Percentiles rank a stretch among this genome's conserved stretches.
Conservation (phyloP, 139 green algal species). For the Tetradesmus lagerheimii region DNA sequence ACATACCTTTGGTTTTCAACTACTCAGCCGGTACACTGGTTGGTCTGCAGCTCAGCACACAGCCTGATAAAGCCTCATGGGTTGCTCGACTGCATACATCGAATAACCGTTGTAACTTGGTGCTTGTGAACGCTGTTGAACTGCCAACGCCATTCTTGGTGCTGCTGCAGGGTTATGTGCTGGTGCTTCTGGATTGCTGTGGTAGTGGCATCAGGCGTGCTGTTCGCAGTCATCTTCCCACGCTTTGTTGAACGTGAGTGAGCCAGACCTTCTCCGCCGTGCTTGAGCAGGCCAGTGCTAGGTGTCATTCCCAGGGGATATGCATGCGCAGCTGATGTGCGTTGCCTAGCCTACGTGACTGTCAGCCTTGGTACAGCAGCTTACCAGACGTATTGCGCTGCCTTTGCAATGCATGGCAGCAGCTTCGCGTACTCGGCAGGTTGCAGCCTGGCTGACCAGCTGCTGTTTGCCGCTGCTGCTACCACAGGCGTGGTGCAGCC, state of each 20-base stretch:
- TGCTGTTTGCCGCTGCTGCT: background rate
- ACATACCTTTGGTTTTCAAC: background rate
- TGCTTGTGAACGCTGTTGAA: too few species aligned
- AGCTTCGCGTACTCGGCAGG: too few species aligned
- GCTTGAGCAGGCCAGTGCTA: too few species aligned
- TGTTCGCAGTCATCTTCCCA: conserved; percentile 40
- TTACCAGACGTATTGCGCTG: too few species aligned
- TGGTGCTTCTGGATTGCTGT: conserved; percentile 8
- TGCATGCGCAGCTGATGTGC: too few species aligned
- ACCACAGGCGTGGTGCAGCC: conserved; percentile 14
- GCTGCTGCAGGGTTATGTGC: conserved; percentile 31
- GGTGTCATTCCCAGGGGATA: too few species aligned
- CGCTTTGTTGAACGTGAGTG: conserved; percentile 36
- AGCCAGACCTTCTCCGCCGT: background rate
- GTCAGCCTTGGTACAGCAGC: too few species aligned
- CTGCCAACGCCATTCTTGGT: too few species aligned
- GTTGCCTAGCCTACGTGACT: too few species aligned
- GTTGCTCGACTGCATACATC: background rate
- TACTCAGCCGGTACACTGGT: background rate
- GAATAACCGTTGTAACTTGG: too few species aligned
- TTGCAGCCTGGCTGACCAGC: too few species aligned
- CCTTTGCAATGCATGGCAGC: background rate
- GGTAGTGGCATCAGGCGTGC: background rate
- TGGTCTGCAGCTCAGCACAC: too few species aligned
- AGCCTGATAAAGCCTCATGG: background rate